Evolutionary conservation across 2,329 filamentous ascomycete species (phyloP).

Genomic region (Podosphaera fusca): DNA sequence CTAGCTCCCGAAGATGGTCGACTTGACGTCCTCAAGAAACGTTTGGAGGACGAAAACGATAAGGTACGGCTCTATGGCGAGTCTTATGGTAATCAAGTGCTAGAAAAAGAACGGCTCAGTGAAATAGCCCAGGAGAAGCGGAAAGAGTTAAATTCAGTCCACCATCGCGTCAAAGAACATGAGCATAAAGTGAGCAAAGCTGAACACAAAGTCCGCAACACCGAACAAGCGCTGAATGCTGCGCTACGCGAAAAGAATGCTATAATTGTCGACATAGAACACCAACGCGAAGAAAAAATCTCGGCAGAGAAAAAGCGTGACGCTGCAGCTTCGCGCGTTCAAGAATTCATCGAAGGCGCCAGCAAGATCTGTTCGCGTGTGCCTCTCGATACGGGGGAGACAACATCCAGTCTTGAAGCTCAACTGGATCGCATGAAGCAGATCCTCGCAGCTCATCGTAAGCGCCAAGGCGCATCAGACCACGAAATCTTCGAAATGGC

Average conservation of each 20-base stretch:
- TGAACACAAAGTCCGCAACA: slow-evolving; percentile 26
- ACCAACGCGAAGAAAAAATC: slow-evolving; percentile 23
- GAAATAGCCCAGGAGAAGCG: slow-evolving; percentile 17
- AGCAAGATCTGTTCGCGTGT: slow-evolving; percentile 31
- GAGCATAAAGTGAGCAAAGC: slow-evolving; percentile 29
- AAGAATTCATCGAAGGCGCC: slow-evolving; percentile 32
- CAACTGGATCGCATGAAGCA: slow-evolving; percentile 31
- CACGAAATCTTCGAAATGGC: slow-evolving; percentile 34
- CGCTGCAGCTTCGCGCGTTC: slow-evolving; percentile 24
- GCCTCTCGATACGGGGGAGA: slow-evolving; percentile 40
- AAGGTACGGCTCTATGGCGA: slow-evolving; percentile 25
- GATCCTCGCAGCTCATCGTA: slow-evolving; percentile 34
- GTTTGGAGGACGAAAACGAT: slow-evolving; percentile 29
- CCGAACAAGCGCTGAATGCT: slow-evolving; percentile 25
- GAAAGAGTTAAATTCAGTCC: slow-evolving; percentile 18
- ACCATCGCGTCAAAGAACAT: slow-evolving; percentile 17
- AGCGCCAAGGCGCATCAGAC: slow-evolving; percentile 36
- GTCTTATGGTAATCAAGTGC: slow-evolving; percentile 28
- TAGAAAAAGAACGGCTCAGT: slow-evolving; percentile 27
- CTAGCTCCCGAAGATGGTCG: slow-evolving; percentile 45
- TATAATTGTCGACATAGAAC: slow-evolving; percentile 27
- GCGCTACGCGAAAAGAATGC: slow-evolving; percentile 38
- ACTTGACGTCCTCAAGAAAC: slow-evolving; percentile 32
- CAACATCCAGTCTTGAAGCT: slow-evolving; percentile 28
- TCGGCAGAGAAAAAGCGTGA: slow-evolving; percentile 25